A percentile compares a stretch with the other conserved stretches of the same genome.
Conservation (phyloP, 495 filamentous ascomycete genomes). For the Trichoderma orchidacearum region DNA sequence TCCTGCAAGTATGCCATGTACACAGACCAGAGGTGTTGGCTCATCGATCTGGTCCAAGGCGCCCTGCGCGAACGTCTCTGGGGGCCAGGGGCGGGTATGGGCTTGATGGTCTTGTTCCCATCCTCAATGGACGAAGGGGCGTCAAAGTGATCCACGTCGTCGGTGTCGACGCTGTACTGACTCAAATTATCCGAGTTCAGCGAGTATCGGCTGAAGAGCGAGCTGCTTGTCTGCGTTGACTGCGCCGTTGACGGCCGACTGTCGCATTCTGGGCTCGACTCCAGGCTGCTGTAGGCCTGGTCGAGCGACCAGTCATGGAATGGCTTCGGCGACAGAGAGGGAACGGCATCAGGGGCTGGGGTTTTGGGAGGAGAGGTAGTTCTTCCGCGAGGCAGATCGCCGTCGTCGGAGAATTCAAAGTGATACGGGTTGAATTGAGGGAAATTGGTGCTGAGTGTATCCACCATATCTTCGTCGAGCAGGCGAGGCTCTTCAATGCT, state of each 20-base stretch:
- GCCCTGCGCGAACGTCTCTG: constrained; percentile 21
- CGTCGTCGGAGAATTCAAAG: background rate
- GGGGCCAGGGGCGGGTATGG: constrained; percentile 4
- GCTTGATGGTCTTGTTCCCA: constrained; percentile 2
- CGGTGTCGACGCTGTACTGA: constrained; percentile 27
- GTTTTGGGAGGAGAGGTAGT: constrained; percentile 31
- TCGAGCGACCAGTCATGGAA: constrained; percentile 34
- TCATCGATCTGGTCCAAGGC: constrained; percentile 80
- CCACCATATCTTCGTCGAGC: constrained; percentile 17
- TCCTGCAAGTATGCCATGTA: constrained; percentile 82
- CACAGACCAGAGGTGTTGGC: constrained; percentile 83
- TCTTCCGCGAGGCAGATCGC: constrained; percentile 9
- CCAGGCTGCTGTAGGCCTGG: constrained; percentile 30
- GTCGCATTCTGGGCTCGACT: constrained; percentile 35
- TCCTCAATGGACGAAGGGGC: constrained; percentile 3
- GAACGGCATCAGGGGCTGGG: constrained; percentile 22
- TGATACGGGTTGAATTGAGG: background rate
- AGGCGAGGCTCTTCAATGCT: constrained; percentile 32
- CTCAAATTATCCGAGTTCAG: constrained; percentile 30
- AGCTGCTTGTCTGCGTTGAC: constrained; percentile 34
- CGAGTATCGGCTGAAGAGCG: constrained; percentile 33
- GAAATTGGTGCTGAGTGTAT: constrained; percentile 9
- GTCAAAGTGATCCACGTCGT: constrained; percentile 13
- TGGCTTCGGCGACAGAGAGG: constrained; percentile 15
- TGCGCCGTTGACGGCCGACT: constrained; percentile 35